These are phyloP conservation scores for Vitis rotundifolia DNA, from an alignment of 164 flowering plant species.

Conservation along the genomic window DNA sequence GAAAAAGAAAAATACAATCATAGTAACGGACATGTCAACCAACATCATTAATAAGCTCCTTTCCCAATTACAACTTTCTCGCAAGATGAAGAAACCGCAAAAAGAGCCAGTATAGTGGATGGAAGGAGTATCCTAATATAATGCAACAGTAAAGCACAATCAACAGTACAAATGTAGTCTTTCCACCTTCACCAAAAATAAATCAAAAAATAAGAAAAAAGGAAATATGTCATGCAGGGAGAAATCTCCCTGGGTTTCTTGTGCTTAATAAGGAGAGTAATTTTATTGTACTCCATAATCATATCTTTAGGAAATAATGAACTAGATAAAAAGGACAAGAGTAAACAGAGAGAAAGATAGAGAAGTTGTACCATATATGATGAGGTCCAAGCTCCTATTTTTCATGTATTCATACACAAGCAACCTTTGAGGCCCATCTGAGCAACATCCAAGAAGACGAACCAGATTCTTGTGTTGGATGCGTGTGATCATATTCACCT, in stretches of 20 bases:
- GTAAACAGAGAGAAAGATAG: background rate
- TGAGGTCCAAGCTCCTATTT: constrained; percentile 64
- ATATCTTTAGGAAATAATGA: background rate
- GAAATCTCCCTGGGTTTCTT: no score
- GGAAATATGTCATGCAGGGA: no score
- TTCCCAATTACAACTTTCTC: background rate
- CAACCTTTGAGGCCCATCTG: constrained; percentile 61
- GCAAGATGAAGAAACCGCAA: background rate
- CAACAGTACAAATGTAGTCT: no score
- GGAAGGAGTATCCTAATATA: no score
- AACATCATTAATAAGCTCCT: background rate
- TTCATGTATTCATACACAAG: constrained; percentile 77
- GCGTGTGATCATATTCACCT: constrained; percentile 70
- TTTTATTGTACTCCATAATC: no score
- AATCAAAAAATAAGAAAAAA: no score
- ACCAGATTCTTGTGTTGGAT: constrained; percentile 81
- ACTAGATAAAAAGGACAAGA: background rate
- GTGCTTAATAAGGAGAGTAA: no score
- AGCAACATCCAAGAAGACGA: constrained; percentile 77
- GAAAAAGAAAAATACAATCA: background rate
- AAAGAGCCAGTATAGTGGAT: background rate
- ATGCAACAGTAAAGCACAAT: no score
- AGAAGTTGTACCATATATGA: constrained; percentile 49
- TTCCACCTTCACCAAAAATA: no score
- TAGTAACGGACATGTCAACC: background rate